These are phyloP conservation scores for Babesia caballi DNA, from an alignment of 169 alveolate species.

Conservation along the genomic window DNA sequence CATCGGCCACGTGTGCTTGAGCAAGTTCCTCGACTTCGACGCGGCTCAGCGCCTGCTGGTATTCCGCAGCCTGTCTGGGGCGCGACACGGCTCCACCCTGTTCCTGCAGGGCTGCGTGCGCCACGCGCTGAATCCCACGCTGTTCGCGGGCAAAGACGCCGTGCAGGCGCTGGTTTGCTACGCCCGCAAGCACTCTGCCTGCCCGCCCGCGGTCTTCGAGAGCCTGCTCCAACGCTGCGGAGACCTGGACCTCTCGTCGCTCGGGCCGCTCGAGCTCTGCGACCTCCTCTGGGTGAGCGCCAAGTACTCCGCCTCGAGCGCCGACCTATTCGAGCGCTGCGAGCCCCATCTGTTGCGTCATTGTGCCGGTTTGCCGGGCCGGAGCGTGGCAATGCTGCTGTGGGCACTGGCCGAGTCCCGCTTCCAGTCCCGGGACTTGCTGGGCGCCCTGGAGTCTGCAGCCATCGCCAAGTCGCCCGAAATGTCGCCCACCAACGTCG, in stretches of 20 bases:
- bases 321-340: slow-evolving; percentile 6
- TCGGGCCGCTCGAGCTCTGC: slow-evolving; percentile 15
- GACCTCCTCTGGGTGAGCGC: slow-evolving; percentile 53
- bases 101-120: slow-evolving; percentile 22
- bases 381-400: slow-evolving; percentile 48
- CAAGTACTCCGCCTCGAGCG: slow-evolving; percentile 21
- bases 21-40: background rate
- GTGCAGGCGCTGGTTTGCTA: slow-evolving; percentile 14
- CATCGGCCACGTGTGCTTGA: slow-evolving; percentile 26
- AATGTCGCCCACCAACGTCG: slow-evolving; percentile 38
- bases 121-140: background rate
- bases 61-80: slow-evolving; percentile 16
- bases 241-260: slow-evolving; percentile 11
- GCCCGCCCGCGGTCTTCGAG: slow-evolving; percentile 31
- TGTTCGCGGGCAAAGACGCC: slow-evolving; percentile 23
- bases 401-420: slow-evolving; percentile 48
- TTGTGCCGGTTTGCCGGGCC: slow-evolving; percentile 10
- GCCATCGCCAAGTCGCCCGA: slow-evolving; percentile 16
- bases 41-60: slow-evolving; percentile 25
- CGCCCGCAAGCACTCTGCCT: slow-evolving; percentile 32
- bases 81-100: slow-evolving; percentile 38
- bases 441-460: slow-evolving; percentile 36
- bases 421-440: slow-evolving; percentile 14
- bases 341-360: background rate
- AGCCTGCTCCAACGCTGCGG: slow-evolving; percentile 12